Base-by-base conservation (phyloP, 2,329 filamentous ascomycete species). In the Didymosphaeria variabile region DNA sequence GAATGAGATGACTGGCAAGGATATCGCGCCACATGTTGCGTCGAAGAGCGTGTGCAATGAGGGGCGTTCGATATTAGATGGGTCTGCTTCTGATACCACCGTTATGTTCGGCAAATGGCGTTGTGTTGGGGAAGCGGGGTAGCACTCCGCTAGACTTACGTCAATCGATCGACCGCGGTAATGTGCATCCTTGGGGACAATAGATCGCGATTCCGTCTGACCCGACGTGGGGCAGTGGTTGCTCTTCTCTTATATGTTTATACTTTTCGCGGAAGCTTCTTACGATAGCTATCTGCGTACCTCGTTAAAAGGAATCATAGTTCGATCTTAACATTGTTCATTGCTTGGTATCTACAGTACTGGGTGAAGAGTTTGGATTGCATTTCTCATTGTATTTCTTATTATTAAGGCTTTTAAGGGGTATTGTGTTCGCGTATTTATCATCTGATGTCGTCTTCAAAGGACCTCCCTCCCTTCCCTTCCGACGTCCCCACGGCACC, bases 391-490 rank as follows among this genome's bases (percentile, higher is more conserved):
- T 29, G 6, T 4, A 6, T 6, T n/a, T n/a, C 38, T 7, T n/a
- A n/a, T 8, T n/a, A 6, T 40, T n/a, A 6, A 17, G 8, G 2
- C 2, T 9, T n/a, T 40, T 40, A 3, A 40, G 38, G 7, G 15
- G 38, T 7, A 9, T n/a, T 40, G 13, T n/a, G 15, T 19, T n/a
- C 17, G 26, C 26, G 26, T 29, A 29, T 6, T 5, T n/a, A 19
- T 6, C 2, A 1, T 40, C 17, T n/a, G n/a, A 40, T 40, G 38
- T 17, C 38, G 17, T 40, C 38, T n/a, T 15, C n/a, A 7, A 17
- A 40, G n/a, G 38, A 40, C 4, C 38, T 40, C 38, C 38, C 38
- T 40, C 47, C 47, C 21, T 51, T 51, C 29, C 47, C 47, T 32
- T 29, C 21, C 21, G 29, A 34, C 26, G 29, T 51, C 21, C 47